These are phyloP conservation scores for Metschnikowia santaceciliae DNA, from an alignment of 805 yeast genomes.

Conservation along the genomic window DNA sequence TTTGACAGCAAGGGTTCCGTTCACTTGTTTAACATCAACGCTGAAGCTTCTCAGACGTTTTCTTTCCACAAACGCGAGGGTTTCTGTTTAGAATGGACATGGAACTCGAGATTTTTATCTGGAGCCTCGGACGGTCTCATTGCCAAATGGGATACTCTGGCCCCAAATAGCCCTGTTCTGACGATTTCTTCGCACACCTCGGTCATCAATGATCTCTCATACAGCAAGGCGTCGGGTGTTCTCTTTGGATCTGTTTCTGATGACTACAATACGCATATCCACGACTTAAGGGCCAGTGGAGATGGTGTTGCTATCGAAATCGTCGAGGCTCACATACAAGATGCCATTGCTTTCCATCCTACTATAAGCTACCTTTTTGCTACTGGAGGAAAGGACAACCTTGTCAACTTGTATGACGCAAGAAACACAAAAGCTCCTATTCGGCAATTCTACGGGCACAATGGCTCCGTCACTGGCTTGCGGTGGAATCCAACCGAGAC, in stretches of 20 bases:
- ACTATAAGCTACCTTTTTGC: conserved; percentile 51
- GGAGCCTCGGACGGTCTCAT: conserved; percentile 66
- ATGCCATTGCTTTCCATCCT: conserved; percentile 66
- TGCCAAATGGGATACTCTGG: conserved; percentile 63
- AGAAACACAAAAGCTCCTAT: conserved; percentile 57
- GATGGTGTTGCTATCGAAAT: conserved; percentile 43
- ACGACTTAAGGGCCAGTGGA: conserved; percentile 46
- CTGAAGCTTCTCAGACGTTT: conserved; percentile 27
- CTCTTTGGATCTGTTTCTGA: conserved; percentile 72
- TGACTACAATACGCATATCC: conserved; percentile 57
- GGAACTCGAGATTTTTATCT: conserved; percentile 45
- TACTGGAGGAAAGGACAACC: conserved; percentile 74
- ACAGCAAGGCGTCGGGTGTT: conserved; percentile 41
- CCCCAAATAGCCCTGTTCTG: conserved; percentile 44
- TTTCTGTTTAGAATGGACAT: conserved; percentile 66
- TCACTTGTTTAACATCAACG: conserved; percentile 36
- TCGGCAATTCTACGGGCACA: conserved; percentile 66
- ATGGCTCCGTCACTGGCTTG: conserved; percentile 36
- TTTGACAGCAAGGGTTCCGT: conserved; percentile 52
- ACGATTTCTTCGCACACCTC: conserved; percentile 50
- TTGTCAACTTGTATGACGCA: conserved; percentile 72
- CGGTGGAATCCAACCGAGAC: conserved; percentile 50
- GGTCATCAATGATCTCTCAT: conserved; percentile 63
- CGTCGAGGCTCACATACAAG: conserved; percentile 53
- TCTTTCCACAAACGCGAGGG: conserved; percentile 65